Percentiles rank a stretch among this genome's conserved stretches.
These are phyloP conservation scores for Aegilops tauschii DNA, from an alignment of 176 grass and related monocot genomes.

Conservation along the genomic window DNA sequence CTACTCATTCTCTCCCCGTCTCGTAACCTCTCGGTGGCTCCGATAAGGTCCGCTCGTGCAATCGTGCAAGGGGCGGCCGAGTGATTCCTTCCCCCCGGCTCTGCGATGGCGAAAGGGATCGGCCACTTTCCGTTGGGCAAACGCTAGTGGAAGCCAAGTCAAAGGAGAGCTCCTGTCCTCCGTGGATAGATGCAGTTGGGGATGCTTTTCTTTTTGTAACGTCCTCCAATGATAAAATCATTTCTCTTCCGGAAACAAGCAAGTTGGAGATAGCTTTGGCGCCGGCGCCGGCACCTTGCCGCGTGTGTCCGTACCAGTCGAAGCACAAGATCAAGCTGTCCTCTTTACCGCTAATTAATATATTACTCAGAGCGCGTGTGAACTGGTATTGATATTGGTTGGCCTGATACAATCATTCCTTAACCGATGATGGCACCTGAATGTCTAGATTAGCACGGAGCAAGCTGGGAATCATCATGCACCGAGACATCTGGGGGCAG, in stretches of 20 bases:
- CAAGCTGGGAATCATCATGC: not conserved
- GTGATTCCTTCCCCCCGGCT: not conserved
- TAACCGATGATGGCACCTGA: not conserved
- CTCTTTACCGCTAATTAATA: not conserved
- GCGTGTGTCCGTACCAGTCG: not conserved
- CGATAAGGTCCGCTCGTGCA: not conserved
- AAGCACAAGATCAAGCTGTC: not conserved
- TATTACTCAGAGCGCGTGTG: not conserved
- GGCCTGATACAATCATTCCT: not conserved
- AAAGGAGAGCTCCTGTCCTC: not conserved
- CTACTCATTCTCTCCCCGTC: conserved; percentile 24
- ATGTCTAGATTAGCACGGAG: not conserved
- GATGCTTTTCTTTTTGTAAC: not conserved
- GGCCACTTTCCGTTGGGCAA: not conserved
- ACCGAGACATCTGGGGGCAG: not conserved
- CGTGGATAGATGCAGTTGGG: conserved; percentile 17
- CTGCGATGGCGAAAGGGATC: not conserved
- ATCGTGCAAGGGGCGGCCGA: conserved; percentile 19
- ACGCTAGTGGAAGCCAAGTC: conserved; percentile 38
- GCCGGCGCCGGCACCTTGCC: too few relatives aligned
- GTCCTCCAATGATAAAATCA: not conserved
- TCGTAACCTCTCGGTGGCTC: not conserved
- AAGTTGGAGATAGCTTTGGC: too few relatives aligned
- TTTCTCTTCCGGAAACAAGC: too few relatives aligned
- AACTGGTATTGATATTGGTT: not conserved